Evolutionary conservation across 78 protist genomes (phyloP).

Genomic region (Emiliania huxleyi): DNA sequence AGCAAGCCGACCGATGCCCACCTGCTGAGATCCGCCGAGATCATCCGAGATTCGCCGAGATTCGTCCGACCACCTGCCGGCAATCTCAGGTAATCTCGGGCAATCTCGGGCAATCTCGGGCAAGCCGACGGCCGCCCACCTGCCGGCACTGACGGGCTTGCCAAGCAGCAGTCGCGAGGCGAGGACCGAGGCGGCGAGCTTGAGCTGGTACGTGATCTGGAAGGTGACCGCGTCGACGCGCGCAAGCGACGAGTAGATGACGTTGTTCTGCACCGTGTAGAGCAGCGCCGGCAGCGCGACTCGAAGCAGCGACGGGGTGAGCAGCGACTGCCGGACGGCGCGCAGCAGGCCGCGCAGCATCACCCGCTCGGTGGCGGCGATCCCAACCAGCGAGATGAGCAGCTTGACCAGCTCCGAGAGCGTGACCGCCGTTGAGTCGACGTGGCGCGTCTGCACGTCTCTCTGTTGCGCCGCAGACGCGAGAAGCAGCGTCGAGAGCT

Average conservation of each 20-base stretch:
- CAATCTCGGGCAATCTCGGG: too few species aligned
- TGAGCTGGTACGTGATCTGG: conserved; percentile 13
- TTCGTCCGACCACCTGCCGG: too few species aligned
- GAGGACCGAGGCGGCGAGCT: neutral
- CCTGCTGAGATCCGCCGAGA: too few species aligned
- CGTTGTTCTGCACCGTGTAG: conserved; percentile 71
- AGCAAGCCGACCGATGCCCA: too few species aligned
- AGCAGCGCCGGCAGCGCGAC: conserved; percentile 62
- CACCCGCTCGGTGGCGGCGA: neutral
- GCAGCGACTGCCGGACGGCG: neutral
- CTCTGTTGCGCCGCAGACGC: neutral
- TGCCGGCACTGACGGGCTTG: neutral
- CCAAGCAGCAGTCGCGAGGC: neutral
- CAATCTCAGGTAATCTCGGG: too few species aligned
- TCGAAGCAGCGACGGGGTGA: neutral
- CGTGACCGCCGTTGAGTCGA: neutral
- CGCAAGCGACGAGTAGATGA: conserved; percentile 56
- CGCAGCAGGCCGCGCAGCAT: neutral
- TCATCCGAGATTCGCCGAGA: too few species aligned
- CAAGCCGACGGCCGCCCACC: neutral
- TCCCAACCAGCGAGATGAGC: neutral
- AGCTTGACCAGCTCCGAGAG: neutral
- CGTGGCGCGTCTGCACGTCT: neutral
- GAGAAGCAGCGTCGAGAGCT: neutral
- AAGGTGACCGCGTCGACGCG: conserved; percentile 66